Evolutionary conservation across 2,329 filamentous ascomycete species (phyloP), one percentile per base, ranked within the genome.

Genomic region (Microdochium trichocladiopsis): DNA sequence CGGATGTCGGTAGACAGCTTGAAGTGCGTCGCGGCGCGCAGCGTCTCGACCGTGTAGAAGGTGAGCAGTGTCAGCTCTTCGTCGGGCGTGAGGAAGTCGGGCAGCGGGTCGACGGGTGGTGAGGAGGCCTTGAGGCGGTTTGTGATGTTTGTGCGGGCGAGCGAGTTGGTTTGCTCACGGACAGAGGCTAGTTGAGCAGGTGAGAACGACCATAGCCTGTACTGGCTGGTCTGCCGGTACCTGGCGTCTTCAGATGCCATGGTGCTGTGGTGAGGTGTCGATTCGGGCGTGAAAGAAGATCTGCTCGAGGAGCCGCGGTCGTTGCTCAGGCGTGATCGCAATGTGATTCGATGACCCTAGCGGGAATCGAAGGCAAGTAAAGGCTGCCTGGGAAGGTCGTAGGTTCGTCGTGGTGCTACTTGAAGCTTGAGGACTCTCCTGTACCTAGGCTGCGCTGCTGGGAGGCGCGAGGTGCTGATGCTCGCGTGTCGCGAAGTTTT

Each of bases 211-310:
- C 94, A 99, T 53, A 95, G 78, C 45, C 88, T 83, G 66, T 84
- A 97, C 69, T 99, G 94, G 48, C 90, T 93, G 0, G 93, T 95
- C 50, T 88, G 82, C 28, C 90, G 85, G 72, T 97, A 99, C 52
- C 92, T 79, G 59, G 90, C 88, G 71, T 99, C 94, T 78, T 99
- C 94, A 56, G 84, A 88, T 8, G 79, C 78, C 82, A 95, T 89
- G 55, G 47, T 69, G 57, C 49, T 47, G 22, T 23, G n/a, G 12
- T 6, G 47, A 10, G 6, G 43, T 11, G 43, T 6, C 9, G 12
- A 23, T 16, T 11, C 14, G 33, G 33, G 4, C 14, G 5, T 5
- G 33, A 16, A 5, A 16, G 33, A 16, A n/a, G 6, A n/a, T 4
- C 14, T 37, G 28, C 28, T 14, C 8, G 14, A 33, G 14, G 28